Evolutionary conservation across 495 filamentous ascomycete species (phyloP), one percentile per base, ranked within the genome.

Genomic region (Tetracladium marchalianum): DNA sequence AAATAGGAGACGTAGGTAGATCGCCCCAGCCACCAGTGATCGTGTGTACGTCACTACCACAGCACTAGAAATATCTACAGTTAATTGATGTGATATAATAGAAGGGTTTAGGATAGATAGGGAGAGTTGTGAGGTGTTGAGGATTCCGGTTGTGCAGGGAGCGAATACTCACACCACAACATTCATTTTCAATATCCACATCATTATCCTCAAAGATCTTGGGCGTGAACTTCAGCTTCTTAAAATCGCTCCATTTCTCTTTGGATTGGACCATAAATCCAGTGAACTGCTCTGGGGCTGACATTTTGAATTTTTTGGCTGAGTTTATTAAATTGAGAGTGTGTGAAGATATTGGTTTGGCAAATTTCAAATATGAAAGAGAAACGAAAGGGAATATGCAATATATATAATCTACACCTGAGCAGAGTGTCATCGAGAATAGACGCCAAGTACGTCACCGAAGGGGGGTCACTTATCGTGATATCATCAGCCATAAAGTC

Each of bases 91-190:
- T n/a, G n/a, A n/a, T n/a, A n/a, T n/a, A n/a, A n/a, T n/a, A n/a
- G n/a, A n/a, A n/a, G n/a, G n/a, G n/a, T n/a, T n/a, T n/a, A n/a
- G n/a, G n/a, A n/a, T n/a, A n/a, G n/a, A n/a, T n/a, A n/a, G n/a
- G n/a, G n/a, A n/a, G n/a, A n/a, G n/a, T n/a, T n/a, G n/a, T n/a
- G n/a, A n/a, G n/a, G n/a, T n/a, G n/a, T n/a, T n/a, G n/a, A n/a
- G n/a, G n/a, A n/a, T n/a, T n/a, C n/a, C n/a, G n/a, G n/a, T n/a
- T n/a, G n/a, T n/a, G n/a, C n/a, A 62, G 85, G 88, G n/a, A n/a
- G n/a, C n/a, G n/a, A n/a, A n/a, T n/a, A n/a, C n/a, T n/a, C 10
- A 90, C 81, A 55, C 86, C 85, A 61, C 86, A 92, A 44, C 74
- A 75, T 46, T 82, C 78, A 46, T 84, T 76, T 58, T 77, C 73